A percentile compares a stretch with the other conserved stretches of the same genome.
Evolutionary conservation across 495 filamentous ascomycete genomes (phyloP).

Genomic region (Lichenothelia convexa): DNA sequence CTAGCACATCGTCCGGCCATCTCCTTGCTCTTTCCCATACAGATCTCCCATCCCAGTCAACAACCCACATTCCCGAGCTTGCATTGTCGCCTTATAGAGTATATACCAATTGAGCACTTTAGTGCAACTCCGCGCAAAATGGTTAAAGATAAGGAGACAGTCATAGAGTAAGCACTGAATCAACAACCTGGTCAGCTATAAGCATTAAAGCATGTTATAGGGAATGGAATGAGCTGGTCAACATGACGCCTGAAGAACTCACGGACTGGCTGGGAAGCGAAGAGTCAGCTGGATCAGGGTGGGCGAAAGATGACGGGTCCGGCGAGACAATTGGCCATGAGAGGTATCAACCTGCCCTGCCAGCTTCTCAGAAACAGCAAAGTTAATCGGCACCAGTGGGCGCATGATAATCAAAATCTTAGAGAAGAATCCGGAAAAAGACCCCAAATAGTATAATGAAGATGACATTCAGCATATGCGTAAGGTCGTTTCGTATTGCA

Average conservation of each 20-base stretch:
- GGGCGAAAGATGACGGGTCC: slow-evolving; percentile 34
- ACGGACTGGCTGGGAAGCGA: slow-evolving; percentile 40
- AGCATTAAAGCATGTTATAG: background rate
- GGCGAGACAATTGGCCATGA: slow-evolving; percentile 49
- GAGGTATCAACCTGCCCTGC: slow-evolving; percentile 21
- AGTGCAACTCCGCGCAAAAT: too few relatives aligned
- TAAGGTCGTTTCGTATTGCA: slow-evolving; percentile 42
- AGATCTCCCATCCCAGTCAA: too few relatives aligned
- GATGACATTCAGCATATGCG: slow-evolving; percentile 47
- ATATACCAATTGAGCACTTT: too few relatives aligned
- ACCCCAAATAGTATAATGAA: slow-evolving; percentile 32
- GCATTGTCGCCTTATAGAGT: too few relatives aligned
- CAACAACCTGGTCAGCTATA: background rate
- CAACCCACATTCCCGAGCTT: too few relatives aligned
- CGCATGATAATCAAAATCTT: slow-evolving; percentile 47
- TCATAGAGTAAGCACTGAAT: background rate
- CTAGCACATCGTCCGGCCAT: too few relatives aligned
- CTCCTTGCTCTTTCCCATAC: too few relatives aligned
- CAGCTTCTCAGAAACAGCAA: too few relatives aligned
- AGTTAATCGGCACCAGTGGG: too few relatives aligned
- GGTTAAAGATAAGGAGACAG: background rate
- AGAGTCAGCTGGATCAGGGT: slow-evolving; percentile 36
- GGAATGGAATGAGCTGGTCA: slow-evolving; percentile 11
- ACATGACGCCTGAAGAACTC: slow-evolving; percentile 44
- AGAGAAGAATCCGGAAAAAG: slow-evolving; percentile 38